Conservation (phyloP, 2,329 filamentous ascomycete genomes). For the Trichoderma lentiforme region DNA sequence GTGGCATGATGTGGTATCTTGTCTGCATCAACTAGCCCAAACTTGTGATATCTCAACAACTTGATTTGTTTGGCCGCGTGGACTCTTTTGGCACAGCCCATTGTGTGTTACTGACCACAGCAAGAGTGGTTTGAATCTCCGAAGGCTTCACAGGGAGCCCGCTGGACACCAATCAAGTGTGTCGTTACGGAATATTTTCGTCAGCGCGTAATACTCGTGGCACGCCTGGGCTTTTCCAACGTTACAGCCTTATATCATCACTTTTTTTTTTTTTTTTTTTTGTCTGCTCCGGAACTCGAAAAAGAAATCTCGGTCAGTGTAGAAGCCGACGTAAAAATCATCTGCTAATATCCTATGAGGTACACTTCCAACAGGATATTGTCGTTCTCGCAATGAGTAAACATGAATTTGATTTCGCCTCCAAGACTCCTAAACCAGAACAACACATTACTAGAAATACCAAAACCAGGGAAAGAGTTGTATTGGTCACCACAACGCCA, state of each 20-base stretch:
- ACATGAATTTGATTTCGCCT: neutral
- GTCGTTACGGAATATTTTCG: constrained; percentile 4
- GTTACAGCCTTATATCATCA: neutral
- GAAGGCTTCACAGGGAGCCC: neutral
- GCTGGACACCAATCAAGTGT: neutral
- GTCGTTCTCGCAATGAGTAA: neutral
- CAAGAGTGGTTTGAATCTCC: neutral
- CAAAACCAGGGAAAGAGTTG: neutral
- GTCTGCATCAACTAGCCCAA: neutral
- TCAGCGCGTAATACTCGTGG: neutral
- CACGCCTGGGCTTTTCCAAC: neutral
- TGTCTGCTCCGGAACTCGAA: neutral
- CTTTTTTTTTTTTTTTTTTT: neutral
- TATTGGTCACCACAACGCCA: neutral
- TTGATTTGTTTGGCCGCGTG: neutral
- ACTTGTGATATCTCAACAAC: neutral
- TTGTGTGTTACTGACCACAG: neutral
- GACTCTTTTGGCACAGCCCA: neutral
- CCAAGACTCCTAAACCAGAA: neutral
- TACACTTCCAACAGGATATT: neutral
- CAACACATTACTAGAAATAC: neutral
- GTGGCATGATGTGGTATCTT: neutral
- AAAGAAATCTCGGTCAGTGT: neutral
- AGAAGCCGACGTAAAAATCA: neutral
- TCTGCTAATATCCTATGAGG: neutral